Percentiles rank a stretch among this genome's conserved stretches.
phyloP scores from a whole-genome alignment of 2,329 filamentous ascomycete genomes.

The Pyrenochaeta sp. region DNA sequence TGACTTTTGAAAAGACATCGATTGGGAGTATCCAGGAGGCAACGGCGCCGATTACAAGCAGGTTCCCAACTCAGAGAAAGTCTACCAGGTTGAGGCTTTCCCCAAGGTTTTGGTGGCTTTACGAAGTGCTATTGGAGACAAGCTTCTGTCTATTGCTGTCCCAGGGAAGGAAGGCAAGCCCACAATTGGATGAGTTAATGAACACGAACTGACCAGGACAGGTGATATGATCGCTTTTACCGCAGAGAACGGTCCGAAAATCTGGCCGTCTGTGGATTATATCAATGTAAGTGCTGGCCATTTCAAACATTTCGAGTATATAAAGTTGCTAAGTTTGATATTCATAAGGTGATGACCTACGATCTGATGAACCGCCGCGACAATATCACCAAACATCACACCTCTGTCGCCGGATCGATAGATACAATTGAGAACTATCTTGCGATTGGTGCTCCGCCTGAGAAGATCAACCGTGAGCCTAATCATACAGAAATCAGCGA shows the following conservation, averaged over 20 bases:
- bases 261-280: slow-evolving; percentile 69
- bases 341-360: slow-evolving; percentile 69
- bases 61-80: slow-evolving; percentile 66
- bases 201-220: slow-evolving; percentile 32
- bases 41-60: slow-evolving; percentile 75
- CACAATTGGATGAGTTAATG: background rate
- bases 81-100: slow-evolving; percentile 68
- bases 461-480: slow-evolving; percentile 61
- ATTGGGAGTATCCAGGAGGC: slow-evolving; percentile 72
- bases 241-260: slow-evolving; percentile 62
- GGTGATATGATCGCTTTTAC: slow-evolving; percentile 75
- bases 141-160: slow-evolving; percentile 72
- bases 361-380: slow-evolving; percentile 77
- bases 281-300: slow-evolving; percentile 59
- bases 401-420: slow-evolving; percentile 65
- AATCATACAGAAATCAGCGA: background rate
- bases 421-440: slow-evolving; percentile 67
- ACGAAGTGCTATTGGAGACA: slow-evolving; percentile 66
- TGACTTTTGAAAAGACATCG: slow-evolving; percentile 61
- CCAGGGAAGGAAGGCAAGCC: slow-evolving; percentile 54
- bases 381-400: slow-evolving; percentile 70
- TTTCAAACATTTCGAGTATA: background rate
- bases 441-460: slow-evolving; percentile 61
- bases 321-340: background rate
- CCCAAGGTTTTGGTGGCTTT: slow-evolving; percentile 68